Evolutionary conservation across 1,139 yeast genomes (phyloP).

Genomic region (Sporopachydermia cereana): DNA sequence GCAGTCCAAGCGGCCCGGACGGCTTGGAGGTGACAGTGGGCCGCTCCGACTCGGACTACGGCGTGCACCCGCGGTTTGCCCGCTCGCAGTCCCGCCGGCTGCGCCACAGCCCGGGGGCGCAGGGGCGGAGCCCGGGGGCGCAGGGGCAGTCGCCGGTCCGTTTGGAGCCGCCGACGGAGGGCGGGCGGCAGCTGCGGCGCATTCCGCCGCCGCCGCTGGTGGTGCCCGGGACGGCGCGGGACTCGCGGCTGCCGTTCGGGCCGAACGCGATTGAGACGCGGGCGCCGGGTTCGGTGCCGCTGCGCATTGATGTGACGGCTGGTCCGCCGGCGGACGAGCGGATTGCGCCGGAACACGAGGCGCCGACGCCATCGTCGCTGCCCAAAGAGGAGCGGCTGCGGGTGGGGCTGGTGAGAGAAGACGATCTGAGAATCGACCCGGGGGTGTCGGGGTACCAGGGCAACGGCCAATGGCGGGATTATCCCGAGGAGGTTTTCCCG

Average conservation of each 20-base stretch:
- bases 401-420: background rate
- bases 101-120: slow-evolving; percentile 2
- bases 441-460: slow-evolving; percentile 16
- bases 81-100: slow-evolving; percentile 14
- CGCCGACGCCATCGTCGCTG: slow-evolving; percentile 1
- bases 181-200: too few species aligned
- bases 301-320: too few species aligned
- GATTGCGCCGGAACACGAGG: background rate
- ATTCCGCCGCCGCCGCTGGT: background rate
- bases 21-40: too few species aligned
- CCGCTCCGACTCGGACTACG: too few species aligned
- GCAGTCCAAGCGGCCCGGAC: too few species aligned
- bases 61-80: slow-evolving; percentile 11
- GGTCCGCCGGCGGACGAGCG: background rate
- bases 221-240: background rate
- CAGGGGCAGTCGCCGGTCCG: slow-evolving; percentile 9
- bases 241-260: background rate
- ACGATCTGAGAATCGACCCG: slow-evolving; percentile 14
- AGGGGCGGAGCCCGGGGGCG: slow-evolving; percentile 7
- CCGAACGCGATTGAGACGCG: background rate
- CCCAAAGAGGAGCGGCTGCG: background rate
- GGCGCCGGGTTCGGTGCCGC: too few species aligned
- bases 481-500: background rate
- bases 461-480: background rate
- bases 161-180: slow-evolving; percentile 15